Base-by-base conservation (phyloP, 164 flowering plant species). In the Buxus sempervirens region DNA sequence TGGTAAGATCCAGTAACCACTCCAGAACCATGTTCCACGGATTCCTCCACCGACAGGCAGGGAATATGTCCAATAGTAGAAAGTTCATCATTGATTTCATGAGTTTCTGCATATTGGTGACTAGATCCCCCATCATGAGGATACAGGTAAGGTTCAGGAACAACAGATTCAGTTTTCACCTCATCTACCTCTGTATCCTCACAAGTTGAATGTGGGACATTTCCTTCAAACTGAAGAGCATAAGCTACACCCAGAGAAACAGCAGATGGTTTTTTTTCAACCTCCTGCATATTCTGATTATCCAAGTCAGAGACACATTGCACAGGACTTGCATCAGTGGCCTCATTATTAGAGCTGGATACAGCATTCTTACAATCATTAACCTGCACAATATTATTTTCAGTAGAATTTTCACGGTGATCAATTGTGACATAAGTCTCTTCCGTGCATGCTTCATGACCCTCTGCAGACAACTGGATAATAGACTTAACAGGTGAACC, bases 241-340 rank as follows among this genome's bases (percentile, higher is more conserved):
- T 60, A 72, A 51, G 64, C 51, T 45, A n/a, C 67, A 55, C 16
- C 25, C 68, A 21, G 64, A 25, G 58, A 64, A 70, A 42, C 64
- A n/a, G 15, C 68, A 51, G 9, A 20, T 12, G 58, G 49, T 64
- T 61, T 60, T 9, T 51, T 65, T 66, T 22, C 66, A 54, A 6
- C 22, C 18, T 60, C 75, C 49, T 1, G 27, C 2, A 49, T n/a
- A 62, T 60, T 22, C 15, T 66, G 71, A 68, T 22, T 20, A 71
- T 54, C 58, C 54, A 69, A 61, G 66, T 68, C 66, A 16, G 69
- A 53, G 64, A 64, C 58, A 26, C 14, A 22, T 45, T 57, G 65
- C 59, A 68, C 32, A 9, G 41, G 22, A 63, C 58, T 59, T 28
- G 24, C 75, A 60, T 27, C 54, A 64, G 63, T 51, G 59, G 56